A percentile compares a stretch with the other conserved stretches of the same genome.
These are phyloP conservation scores for Cinchona pubescens DNA, from an alignment of 257 asterid genomes.

Conservation along the genomic window DNA sequence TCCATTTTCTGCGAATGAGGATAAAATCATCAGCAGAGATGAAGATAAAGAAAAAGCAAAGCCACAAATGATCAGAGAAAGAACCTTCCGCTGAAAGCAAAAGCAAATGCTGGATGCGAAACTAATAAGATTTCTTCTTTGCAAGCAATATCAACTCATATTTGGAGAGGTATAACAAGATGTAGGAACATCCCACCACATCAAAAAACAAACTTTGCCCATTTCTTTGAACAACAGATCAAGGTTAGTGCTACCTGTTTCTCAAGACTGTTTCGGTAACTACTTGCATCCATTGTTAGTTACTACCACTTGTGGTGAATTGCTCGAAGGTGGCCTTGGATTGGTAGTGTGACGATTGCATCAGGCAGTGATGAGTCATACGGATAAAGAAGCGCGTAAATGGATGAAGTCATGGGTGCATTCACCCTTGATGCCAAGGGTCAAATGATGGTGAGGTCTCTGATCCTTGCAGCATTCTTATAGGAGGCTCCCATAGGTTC, in stretches of 20 bases:
- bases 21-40: no score
- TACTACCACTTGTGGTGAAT: conserved; percentile 18
- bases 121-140: background rate
- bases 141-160: background rate
- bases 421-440: background rate
- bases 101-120: conserved; percentile 21
- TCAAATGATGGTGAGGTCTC: background rate
- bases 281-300: conserved; percentile 22
- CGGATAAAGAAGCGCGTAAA: background rate
- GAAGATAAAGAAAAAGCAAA: conserved; percentile 12
- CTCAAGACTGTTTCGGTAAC: conserved; percentile 24
- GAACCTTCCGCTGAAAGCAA: conserved; percentile 34
- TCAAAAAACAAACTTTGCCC: conserved; percentile 17
- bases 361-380: conserved; percentile 2
- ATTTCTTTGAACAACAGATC: conserved; percentile 23
- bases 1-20: conserved; percentile 16
- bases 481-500: conserved; percentile 7
- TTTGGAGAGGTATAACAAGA: conserved; percentile 24
- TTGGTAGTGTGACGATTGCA: conserved; percentile 33
- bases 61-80: conserved; percentile 24
- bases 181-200: conserved; percentile 10
- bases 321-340: conserved; percentile 22
- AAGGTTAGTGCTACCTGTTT: conserved; percentile 26
- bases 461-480: background rate
- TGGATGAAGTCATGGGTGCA: background rate